Conservation (phyloP, 139 green algal species). For the Tetradesmus obliquus region DNA sequence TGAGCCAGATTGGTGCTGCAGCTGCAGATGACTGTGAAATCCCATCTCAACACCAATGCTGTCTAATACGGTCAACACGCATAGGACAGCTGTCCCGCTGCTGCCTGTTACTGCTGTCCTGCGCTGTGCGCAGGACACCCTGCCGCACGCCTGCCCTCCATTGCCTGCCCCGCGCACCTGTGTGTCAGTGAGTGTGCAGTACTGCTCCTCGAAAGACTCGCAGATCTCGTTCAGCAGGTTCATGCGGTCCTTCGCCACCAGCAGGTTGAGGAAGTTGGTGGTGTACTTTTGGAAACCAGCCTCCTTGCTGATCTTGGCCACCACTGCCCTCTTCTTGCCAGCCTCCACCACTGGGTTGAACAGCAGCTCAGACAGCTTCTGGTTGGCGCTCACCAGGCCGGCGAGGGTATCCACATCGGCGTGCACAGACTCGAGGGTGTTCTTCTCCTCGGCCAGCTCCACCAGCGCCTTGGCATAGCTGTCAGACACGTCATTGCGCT, state of each 20-base stretch:
- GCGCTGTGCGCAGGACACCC: too few relatives aligned
- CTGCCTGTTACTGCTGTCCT: not conserved
- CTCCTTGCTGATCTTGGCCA: conserved; percentile 89
- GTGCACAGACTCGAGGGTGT: conserved; percentile 83
- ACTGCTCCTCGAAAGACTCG: conserved; percentile 93
- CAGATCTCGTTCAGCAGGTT: conserved; percentile 87
- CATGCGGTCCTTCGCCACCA: conserved; percentile 93
- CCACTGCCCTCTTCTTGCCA: conserved; percentile 92
- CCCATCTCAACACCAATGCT: not conserved
- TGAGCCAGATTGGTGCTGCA: too few relatives aligned
- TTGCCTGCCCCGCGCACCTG: conserved; percentile 68
- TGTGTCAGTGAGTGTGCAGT: conserved; percentile 97
- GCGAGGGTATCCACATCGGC: conserved; percentile 80
- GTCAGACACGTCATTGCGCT: conserved; percentile 65
- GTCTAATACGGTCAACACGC: not conserved
- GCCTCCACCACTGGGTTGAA: conserved; percentile 86
- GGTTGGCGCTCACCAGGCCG: conserved; percentile 75
- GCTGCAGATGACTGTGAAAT: not conserved
- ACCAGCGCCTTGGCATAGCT: conserved; percentile 96
- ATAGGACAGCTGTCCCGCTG: not conserved
- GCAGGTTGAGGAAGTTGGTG: conserved; percentile 96
- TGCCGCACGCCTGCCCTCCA: not conserved
- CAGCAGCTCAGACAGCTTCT: conserved; percentile 83
- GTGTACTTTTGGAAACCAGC: conserved; percentile 82
- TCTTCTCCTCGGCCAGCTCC: conserved; percentile 88